Evolutionary conservation across 2,329 filamentous ascomycete species (phyloP).

Genomic region (Hirsutella minnesotensis): DNA sequence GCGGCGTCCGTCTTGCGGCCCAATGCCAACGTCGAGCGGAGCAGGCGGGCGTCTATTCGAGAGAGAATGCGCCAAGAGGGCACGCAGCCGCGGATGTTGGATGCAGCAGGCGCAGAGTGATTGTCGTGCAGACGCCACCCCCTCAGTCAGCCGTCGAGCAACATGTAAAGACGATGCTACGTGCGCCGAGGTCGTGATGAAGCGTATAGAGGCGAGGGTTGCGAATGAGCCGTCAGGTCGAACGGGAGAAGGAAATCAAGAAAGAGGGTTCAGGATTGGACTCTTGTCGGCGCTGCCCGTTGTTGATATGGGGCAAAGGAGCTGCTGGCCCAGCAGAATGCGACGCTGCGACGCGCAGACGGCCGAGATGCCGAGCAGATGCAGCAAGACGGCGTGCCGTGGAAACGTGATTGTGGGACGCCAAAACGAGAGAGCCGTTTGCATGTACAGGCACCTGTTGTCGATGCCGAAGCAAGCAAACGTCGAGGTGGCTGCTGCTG

Average conservation of each 20-base stretch:
- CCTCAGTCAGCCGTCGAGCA: slow-evolving; percentile 1
- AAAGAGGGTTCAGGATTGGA: too few relatives aligned
- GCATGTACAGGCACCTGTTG: too few relatives aligned
- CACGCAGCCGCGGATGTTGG: neutral
- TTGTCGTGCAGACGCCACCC: slow-evolving; percentile 1
- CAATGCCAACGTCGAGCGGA: neutral
- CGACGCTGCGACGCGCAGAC: too few relatives aligned
- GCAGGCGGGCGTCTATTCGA: neutral
- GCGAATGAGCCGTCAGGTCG: neutral
- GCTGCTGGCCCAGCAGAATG: too few relatives aligned
- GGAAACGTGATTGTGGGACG: too few relatives aligned
- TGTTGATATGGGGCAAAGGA: neutral
- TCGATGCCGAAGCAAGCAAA: too few relatives aligned
- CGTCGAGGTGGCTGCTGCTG: too few relatives aligned
- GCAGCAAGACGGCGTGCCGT: too few relatives aligned
- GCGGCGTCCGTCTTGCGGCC: neutral
- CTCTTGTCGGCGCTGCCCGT: neutral
- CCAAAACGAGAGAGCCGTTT: too few relatives aligned
- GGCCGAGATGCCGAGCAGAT: too few relatives aligned
- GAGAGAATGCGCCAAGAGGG: neutral
- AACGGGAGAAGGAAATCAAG: neutral
- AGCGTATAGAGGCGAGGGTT: neutral
- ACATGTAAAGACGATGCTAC: neutral
- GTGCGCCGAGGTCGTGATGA: neutral
- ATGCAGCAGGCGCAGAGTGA: neutral